Percentiles rank a stretch among this genome's conserved stretches.
phyloP scores from a whole-genome alignment of 75 land plant genomes.

The Cryptomeria japonica region DNA sequence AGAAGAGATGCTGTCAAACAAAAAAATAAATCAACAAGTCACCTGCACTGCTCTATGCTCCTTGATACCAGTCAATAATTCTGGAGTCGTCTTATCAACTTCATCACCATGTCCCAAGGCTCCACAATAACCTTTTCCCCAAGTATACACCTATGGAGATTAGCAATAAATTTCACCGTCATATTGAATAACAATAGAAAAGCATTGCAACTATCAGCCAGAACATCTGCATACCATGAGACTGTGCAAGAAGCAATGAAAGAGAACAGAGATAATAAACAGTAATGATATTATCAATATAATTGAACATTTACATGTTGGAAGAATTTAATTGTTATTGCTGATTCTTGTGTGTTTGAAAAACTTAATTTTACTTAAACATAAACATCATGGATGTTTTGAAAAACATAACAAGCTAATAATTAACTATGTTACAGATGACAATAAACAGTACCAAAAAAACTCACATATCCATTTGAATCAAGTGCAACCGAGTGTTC shows the following conservation, averaged over 20 bases:
- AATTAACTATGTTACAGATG: not conserved
- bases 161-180: not conserved
- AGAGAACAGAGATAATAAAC: not conserved
- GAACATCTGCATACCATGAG: not conserved
- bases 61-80: conserved; percentile 47
- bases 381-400: not conserved
- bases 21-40: not conserved
- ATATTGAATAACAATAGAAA: not conserved
- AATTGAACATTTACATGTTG: no score
- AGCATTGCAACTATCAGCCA: not conserved
- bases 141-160: conserved; percentile 79
- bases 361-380: not conserved
- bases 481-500: conserved; percentile 94
- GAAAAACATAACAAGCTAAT: not conserved
- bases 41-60: conserved; percentile 81
- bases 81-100: conserved; percentile 68
- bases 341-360: not conserved
- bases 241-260: not conserved
- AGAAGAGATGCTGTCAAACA: not conserved
- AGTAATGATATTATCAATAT: no score
- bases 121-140: conserved; percentile 99
- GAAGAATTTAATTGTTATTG: no score
- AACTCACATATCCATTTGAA: conserved; percentile 80
- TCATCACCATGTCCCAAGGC: conserved; percentile 94
- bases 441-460: not conserved